phyloP scores from a whole-genome alignment of 139 green algal species.

The Ettlia oleoabundans region DNA sequence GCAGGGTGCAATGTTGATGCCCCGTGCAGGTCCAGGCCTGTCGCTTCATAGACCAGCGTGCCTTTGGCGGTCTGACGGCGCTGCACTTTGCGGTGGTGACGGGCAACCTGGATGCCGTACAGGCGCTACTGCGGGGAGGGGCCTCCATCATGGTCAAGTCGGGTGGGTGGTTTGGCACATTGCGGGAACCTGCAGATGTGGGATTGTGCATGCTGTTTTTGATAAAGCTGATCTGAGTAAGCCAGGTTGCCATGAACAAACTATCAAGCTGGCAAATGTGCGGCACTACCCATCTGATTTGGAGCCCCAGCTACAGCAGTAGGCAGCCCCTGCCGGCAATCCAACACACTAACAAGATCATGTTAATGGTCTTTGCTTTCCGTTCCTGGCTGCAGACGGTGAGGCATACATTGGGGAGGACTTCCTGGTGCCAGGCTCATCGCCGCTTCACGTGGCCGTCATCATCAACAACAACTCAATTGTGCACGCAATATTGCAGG shows the following conservation, averaged over 20 bases:
- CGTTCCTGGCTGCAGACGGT: slow-evolving; percentile 11
- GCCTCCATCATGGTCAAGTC: slow-evolving; percentile 65
- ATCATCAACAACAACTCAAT: slow-evolving; percentile 49
- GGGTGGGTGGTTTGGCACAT: slow-evolving; percentile 10
- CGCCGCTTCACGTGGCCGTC: slow-evolving; percentile 62
- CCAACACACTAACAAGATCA: too few relatives aligned
- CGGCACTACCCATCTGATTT: too few relatives aligned
- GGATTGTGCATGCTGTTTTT: too few relatives aligned
- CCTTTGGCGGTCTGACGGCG: slow-evolving; percentile 59
- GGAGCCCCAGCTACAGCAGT: too few relatives aligned
- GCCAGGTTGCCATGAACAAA: too few relatives aligned
- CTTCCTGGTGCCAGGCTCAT: slow-evolving; percentile 54
- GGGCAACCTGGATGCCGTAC: slow-evolving; percentile 53
- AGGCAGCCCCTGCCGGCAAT: too few relatives aligned
- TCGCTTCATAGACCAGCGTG: slow-evolving; percentile 61
- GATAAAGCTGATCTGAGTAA: too few relatives aligned
- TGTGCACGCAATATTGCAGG: slow-evolving; percentile 65
- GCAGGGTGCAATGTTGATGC: too few relatives aligned
- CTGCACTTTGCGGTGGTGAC: slow-evolving; percentile 60
- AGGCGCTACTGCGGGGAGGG: slow-evolving; percentile 50
- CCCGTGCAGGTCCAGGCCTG: too few relatives aligned
- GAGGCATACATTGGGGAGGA: slow-evolving; percentile 50
- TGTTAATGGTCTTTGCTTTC: not conserved
- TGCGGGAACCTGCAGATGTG: too few relatives aligned
- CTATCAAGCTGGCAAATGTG: too few relatives aligned